Evolutionary conservation across 2,329 filamentous ascomycete genomes (phyloP).

Genomic region (Zasmidium citrigriseum): DNA sequence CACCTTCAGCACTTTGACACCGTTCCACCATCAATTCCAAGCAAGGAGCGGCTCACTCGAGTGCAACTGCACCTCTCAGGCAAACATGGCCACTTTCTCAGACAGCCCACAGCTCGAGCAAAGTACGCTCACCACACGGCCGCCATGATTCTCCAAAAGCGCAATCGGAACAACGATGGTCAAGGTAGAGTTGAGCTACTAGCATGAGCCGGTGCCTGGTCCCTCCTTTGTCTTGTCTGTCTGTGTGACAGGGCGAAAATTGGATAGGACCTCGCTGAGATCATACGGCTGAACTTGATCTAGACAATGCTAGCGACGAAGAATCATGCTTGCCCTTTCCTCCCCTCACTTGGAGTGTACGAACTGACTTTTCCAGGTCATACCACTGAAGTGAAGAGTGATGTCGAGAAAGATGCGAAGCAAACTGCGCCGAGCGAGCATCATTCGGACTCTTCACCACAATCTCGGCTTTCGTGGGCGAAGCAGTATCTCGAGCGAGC

Average conservation of each 20-base stretch:
- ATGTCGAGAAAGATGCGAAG: conserved; percentile 12
- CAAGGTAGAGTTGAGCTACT: conserved; percentile 29
- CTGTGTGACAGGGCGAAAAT: not conserved
- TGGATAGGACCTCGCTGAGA: conserved; percentile 46
- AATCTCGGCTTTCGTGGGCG: not conserved
- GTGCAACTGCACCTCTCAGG: no score
- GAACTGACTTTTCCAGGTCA: conserved; percentile 38
- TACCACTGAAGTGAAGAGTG: conserved; percentile 25
- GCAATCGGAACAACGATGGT: conserved; percentile 4
- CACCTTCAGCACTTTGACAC: no score
- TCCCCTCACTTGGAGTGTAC: conserved; percentile 5
- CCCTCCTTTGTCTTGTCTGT: conserved; percentile 1
- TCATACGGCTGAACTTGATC: conserved; percentile 58
- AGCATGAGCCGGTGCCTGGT: conserved; percentile 40
- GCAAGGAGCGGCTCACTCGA: no score
- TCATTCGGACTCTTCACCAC: not conserved
- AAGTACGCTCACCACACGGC: conserved; percentile 10
- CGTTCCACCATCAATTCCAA: no score
- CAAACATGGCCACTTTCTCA: no score
- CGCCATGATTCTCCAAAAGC: conserved; percentile 14
- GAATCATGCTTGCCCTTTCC: conserved; percentile 49
- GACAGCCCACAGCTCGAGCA: not conserved
- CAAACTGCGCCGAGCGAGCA: not conserved
- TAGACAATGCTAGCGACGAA: conserved; percentile 54
- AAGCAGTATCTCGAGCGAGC: conserved; percentile 28